Conservation (phyloP, 768 basidiomycete species). For the Vishniacozyma victoriae region DNA sequence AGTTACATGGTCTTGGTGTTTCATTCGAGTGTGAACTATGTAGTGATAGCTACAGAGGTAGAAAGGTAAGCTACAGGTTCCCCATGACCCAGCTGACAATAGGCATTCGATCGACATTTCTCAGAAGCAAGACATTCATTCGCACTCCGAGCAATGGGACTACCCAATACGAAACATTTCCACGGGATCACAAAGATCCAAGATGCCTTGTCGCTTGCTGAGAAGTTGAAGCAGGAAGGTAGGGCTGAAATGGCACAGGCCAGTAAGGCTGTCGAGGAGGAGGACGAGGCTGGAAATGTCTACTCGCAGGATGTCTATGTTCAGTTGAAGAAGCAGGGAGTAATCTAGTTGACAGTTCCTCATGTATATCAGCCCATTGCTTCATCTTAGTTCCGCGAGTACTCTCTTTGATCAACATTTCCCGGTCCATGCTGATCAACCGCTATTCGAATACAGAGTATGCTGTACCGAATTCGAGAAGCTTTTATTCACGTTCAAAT, state of each 20-base stretch:
- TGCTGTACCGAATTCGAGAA: too few relatives aligned
- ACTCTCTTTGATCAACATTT: neutral
- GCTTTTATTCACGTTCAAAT: too few relatives aligned
- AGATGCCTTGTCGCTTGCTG: constrained; percentile 91
- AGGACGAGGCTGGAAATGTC: constrained; percentile 97
- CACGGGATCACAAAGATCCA: constrained; percentile 96
- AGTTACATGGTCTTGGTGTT: constrained; percentile 94
- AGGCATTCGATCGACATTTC: constrained; percentile 41
- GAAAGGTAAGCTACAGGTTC: too few relatives aligned
- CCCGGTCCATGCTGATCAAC: too few relatives aligned
- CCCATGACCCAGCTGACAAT: neutral
- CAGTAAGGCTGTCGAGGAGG: constrained; percentile 95
- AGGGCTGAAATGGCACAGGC: constrained; percentile 84
- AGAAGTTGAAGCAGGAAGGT: constrained; percentile 96
- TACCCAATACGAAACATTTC: constrained; percentile 98
- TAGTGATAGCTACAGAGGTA: neutral
- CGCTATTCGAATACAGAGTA: too few relatives aligned
- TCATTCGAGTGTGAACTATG: constrained; percentile 95
- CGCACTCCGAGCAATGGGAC: constrained; percentile 92
- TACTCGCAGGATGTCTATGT: constrained; percentile 98
- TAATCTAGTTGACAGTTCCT: constrained; percentile 54
- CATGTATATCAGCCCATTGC: neutral
- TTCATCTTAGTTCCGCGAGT: neutral
- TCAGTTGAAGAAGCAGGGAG: constrained; percentile 89
- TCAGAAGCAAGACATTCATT: constrained; percentile 94